These are phyloP conservation scores for Kazachstania psychrophila DNA, from an alignment of 805 yeast genomes.

Conservation along the genomic window DNA sequence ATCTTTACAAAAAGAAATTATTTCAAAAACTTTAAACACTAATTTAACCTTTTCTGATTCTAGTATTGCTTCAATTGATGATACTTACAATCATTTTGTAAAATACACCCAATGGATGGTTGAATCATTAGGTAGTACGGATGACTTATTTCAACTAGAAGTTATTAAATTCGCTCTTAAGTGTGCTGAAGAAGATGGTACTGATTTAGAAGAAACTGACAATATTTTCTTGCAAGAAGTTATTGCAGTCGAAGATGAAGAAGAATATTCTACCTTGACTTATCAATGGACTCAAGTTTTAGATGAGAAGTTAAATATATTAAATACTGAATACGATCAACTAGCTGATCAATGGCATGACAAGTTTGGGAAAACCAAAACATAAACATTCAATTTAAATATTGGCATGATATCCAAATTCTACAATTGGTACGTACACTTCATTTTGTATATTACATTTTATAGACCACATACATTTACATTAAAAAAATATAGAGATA, in stretches of 20 bases:
- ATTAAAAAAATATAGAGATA: too few species aligned
- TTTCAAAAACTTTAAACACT: conserved; percentile 27
- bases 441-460: too few species aligned
- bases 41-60: conserved; percentile 18
- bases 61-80: conserved; percentile 20
- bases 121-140: conserved; percentile 20
- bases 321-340: conserved; percentile 14
- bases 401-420: too few species aligned
- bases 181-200: conserved; percentile 27
- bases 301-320: conserved; percentile 9
- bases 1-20: conserved; percentile 27
- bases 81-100: conserved; percentile 26
- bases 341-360: conserved; percentile 19
- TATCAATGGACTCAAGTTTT: conserved; percentile 23
- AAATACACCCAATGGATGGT: conserved; percentile 31
- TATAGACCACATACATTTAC: too few species aligned
- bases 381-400: conserved; percentile 1
- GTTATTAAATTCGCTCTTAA: conserved; percentile 25
- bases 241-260: conserved; percentile 16
- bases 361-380: conserved; percentile 17
- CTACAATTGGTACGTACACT: background rate
- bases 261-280: conserved; percentile 19
- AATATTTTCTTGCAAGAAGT: conserved; percentile 29
- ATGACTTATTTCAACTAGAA: conserved; percentile 19
- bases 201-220: conserved; percentile 21